Evolutionary conservation across 805 yeast genomes (phyloP).

Genomic region (Kazachstania bromeliacearum): DNA sequence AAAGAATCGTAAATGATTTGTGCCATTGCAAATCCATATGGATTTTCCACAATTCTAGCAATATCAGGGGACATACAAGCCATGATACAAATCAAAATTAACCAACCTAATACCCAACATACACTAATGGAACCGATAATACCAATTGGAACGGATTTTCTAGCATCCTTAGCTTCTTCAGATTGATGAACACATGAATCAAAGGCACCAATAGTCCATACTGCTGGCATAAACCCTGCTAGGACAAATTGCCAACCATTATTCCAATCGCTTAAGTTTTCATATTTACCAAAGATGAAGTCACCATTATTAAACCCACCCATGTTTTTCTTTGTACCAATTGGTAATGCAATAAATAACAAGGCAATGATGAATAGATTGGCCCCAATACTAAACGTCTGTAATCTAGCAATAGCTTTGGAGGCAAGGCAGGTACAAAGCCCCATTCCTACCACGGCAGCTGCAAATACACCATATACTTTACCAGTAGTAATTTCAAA

Average conservation of each 20-base stretch:
- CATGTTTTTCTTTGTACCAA: conserved; percentile 38
- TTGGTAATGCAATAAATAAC: conserved; percentile 55
- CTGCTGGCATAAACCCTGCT: conserved; percentile 51
- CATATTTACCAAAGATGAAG: conserved; percentile 46
- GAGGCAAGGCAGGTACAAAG: conserved; percentile 49
- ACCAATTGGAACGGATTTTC: conserved; percentile 52
- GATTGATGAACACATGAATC: conserved; percentile 67
- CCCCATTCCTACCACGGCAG: conserved; percentile 45
- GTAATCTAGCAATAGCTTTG: conserved; percentile 46
- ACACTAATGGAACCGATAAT: conserved; percentile 48
- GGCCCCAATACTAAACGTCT: conserved; percentile 46
- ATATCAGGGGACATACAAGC: conserved; percentile 45
- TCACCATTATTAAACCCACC: conserved; percentile 38
- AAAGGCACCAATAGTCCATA: conserved; percentile 70
- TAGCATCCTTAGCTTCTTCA: conserved; percentile 58
- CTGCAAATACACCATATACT: conserved; percentile 58
- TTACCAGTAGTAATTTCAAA: conserved; percentile 46
- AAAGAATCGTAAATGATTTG: conserved; percentile 53
- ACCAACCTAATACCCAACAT: conserved; percentile 52
- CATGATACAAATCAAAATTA: conserved; percentile 41
- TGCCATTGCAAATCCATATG: conserved; percentile 53
- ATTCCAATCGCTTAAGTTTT: conserved; percentile 47
- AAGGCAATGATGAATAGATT: conserved; percentile 45
- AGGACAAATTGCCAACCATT: conserved; percentile 48
- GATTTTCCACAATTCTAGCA: conserved; percentile 33